phyloP scores from a whole-genome alignment of 1,139 yeast genomes.

The Saccharomycopsis crataegensis region DNA sequence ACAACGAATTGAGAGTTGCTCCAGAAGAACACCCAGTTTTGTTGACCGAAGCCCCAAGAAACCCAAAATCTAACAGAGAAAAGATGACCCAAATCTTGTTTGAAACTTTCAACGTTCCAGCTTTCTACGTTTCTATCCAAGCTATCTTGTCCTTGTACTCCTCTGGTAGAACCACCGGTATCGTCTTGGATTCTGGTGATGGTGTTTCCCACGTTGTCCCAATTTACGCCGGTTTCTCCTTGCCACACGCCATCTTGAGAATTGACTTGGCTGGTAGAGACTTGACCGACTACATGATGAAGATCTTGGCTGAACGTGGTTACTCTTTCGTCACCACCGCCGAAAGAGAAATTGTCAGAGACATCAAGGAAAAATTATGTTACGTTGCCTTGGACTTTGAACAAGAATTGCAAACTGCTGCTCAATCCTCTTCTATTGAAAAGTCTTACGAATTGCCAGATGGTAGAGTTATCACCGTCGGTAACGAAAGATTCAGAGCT shows the following conservation, averaged over 20 bases:
- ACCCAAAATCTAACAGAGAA: slow-evolving; percentile 98
- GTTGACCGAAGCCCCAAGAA: slow-evolving; percentile 98
- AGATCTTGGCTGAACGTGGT: slow-evolving; percentile 97
- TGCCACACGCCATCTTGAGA: slow-evolving; percentile 98
- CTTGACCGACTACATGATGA: slow-evolving; percentile 97
- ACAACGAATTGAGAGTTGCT: slow-evolving; percentile 96
- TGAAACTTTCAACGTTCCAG: slow-evolving; percentile 99
- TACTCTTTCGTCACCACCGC: slow-evolving; percentile 98
- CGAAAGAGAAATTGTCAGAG: slow-evolving; percentile 99
- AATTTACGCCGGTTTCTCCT: slow-evolving; percentile 98
- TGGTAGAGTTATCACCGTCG: slow-evolving; percentile 98
- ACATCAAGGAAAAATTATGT: slow-evolving; percentile 98
- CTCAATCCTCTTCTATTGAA: slow-evolving; percentile 97
- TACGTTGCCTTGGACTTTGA: slow-evolving; percentile 95
- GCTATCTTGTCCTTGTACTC: slow-evolving; percentile 97
- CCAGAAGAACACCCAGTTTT: slow-evolving; percentile 98
- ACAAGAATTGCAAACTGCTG: slow-evolving; percentile 98
- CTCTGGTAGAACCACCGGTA: slow-evolving; percentile 99
- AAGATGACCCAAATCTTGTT: slow-evolving; percentile 99
- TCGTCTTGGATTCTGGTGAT: slow-evolving; percentile 98
- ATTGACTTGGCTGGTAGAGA: slow-evolving; percentile 99
- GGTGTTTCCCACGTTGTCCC: slow-evolving; percentile 99
- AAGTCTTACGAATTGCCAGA: slow-evolving; percentile 99
- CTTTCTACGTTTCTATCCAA: slow-evolving; percentile 97
- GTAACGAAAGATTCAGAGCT: slow-evolving; percentile 99